Conservation (phyloP, 75 land plant species). For the Pinus tabuliformis region DNA sequence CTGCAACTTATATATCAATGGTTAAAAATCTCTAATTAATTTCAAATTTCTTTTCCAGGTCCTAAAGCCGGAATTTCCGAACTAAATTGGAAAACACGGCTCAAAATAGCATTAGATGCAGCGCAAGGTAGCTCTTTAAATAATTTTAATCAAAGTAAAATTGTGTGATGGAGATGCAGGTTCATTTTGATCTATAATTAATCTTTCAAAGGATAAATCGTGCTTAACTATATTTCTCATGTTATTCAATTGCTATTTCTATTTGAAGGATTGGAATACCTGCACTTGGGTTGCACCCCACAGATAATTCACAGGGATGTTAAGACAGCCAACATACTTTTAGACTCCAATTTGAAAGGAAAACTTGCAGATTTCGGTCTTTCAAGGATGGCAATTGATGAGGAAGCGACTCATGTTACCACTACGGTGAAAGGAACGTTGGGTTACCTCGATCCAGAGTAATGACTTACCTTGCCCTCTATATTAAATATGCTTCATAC, state of each 20-base stretch:
- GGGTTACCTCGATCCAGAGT: no score
- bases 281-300: slow-evolving; percentile 20
- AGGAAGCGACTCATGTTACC: background rate
- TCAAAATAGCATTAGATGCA: slow-evolving; percentile 20
- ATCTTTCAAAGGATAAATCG: background rate
- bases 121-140: slow-evolving; percentile 14
- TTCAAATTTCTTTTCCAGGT: background rate
- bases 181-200: no score
- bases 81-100: slow-evolving; percentile 22
- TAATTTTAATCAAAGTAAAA: background rate
- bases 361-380: slow-evolving; percentile 32
- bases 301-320: slow-evolving; percentile 33
- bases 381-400: background rate
- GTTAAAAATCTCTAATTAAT: background rate
- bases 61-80: background rate
- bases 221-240: background rate
- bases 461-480: no score
- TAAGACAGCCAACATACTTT: slow-evolving; percentile 25
- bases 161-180: background rate
- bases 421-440: no score
- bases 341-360: slow-evolving; percentile 14
- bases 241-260: background rate
- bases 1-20: no score
- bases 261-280: slow-evolving; percentile 26
- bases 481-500: no score